Conservation (phyloP, 225 moss, liverwort and hornwort species). For the Bryoerythrophyllum caledonicum region DNA sequence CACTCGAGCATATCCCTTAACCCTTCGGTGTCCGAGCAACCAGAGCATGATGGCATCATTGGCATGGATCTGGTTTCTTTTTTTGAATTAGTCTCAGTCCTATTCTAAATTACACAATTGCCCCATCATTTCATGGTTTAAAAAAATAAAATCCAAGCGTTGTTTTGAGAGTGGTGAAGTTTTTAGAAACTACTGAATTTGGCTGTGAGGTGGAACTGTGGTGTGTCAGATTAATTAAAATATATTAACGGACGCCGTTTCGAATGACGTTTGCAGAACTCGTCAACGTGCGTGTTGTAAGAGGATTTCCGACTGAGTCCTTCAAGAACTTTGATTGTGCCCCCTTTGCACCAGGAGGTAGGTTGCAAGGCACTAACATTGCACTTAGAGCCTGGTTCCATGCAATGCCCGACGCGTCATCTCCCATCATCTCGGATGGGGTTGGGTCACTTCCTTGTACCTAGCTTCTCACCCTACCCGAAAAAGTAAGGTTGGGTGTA, state of each 20-base stretch:
- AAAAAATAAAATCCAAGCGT: too few species aligned
- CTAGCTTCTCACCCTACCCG: too few species aligned
- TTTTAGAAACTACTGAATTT: neutral
- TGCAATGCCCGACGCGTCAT: too few species aligned
- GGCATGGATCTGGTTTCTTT: neutral
- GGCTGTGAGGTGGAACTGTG: too few species aligned
- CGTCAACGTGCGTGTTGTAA: neutral
- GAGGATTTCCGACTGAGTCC: neutral
- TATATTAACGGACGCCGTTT: neutral
- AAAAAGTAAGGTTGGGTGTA: too few species aligned
- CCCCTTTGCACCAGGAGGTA: too few species aligned
- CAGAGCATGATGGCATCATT: neutral
- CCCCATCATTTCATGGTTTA: too few species aligned
- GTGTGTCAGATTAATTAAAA: too few species aligned
- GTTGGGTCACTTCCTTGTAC: too few species aligned
- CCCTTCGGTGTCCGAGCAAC: constrained; percentile 15
- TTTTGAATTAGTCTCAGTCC: neutral
- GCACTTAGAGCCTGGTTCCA: too few species aligned
- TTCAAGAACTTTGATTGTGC: neutral
- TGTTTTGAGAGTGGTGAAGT: neutral
- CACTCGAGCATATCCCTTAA: neutral
- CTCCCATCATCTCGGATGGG: too few species aligned
- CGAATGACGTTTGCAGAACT: neutral
- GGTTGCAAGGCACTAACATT: too few species aligned
- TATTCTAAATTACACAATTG: neutral